Conservation (phyloP, 805 yeast genomes). For the Candida andamanensis region DNA sequence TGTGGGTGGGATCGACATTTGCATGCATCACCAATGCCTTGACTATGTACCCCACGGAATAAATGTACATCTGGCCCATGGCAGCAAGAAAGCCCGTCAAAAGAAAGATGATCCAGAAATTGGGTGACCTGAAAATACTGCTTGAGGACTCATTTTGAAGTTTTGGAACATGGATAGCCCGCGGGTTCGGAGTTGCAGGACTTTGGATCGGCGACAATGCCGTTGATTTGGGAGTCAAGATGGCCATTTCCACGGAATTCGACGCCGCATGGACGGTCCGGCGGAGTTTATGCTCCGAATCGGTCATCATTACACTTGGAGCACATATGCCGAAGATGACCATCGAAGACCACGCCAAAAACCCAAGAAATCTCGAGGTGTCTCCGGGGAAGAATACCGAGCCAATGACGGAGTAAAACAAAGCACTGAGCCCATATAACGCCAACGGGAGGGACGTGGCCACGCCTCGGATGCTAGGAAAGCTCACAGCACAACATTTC, state of each 20-base stretch:
- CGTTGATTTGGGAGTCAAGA: not conserved
- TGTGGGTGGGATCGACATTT: constrained; percentile 7
- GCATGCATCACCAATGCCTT: constrained; percentile 24
- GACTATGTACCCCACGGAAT: constrained; percentile 43
- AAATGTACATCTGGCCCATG: constrained; percentile 44
- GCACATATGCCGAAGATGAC: constrained; percentile 39
- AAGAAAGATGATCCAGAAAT: constrained; percentile 36
- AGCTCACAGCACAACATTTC: constrained; percentile 68
- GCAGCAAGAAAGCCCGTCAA: constrained; percentile 38
- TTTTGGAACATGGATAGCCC: not conserved
- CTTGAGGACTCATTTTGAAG: constrained; percentile 12
- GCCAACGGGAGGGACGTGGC: constrained; percentile 76
- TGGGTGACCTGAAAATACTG: constrained; percentile 11
- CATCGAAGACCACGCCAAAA: constrained; percentile 39
- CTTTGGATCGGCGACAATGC: constrained; percentile 1
- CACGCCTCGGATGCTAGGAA: constrained; percentile 63
- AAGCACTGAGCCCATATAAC: constrained; percentile 70
- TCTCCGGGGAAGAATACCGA: constrained; percentile 51
- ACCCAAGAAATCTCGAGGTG: constrained; percentile 49
- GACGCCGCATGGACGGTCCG: constrained; percentile 4
- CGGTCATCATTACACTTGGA: constrained; percentile 43
- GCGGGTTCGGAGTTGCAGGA: constrained; percentile 1
- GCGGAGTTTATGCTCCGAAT: constrained; percentile 23
- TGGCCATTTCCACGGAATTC: not conserved
- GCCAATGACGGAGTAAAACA: constrained; percentile 56